Evolutionary conservation across 495 filamentous ascomycete species (phyloP).

Genomic region (Mytilinidion resinicola): DNA sequence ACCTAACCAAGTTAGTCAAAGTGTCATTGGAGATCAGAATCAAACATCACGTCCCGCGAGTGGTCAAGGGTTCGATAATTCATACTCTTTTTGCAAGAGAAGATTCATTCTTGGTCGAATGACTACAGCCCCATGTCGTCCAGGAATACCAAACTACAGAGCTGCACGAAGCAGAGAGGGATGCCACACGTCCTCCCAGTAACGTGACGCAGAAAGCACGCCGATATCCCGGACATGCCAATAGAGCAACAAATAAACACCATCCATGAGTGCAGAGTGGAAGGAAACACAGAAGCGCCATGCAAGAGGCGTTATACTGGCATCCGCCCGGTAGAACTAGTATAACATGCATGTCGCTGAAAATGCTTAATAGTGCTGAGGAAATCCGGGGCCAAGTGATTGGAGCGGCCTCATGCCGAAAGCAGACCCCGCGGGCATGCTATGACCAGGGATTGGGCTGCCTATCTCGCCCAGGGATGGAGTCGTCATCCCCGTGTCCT

Average conservation of each 20-base stretch:
- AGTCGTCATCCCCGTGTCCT: conserved; percentile 10
- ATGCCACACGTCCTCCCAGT: not conserved
- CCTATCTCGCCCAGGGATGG: conserved; percentile 37
- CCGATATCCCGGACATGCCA: not conserved
- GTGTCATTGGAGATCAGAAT: no score
- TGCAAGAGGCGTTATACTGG: not conserved
- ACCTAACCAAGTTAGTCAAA: no score
- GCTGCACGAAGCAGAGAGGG: not conserved
- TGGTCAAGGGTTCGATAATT: not conserved
- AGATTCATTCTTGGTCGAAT: conserved; percentile 2
- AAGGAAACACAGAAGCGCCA: not conserved
- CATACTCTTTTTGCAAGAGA: conserved; percentile 3
- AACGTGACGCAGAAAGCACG: not conserved
- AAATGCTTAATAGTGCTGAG: conserved; percentile 1
- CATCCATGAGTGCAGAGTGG: conserved; percentile 3
- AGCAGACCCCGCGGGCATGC: conserved; percentile 27
- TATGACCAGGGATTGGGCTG: conserved; percentile 34
- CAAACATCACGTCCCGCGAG: no score
- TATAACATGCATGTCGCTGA: not conserved
- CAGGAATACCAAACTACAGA: not conserved
- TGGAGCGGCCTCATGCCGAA: conserved; percentile 27
- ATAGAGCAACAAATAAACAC: not conserved
- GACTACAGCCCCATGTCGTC: not conserved
- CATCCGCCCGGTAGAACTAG: not conserved
- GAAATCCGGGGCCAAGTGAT: conserved; percentile 8